A percentile compares a stretch with the other conserved stretches of the same genome.
These are phyloP conservation scores for Physcia stellaris DNA, from an alignment of 495 filamentous ascomycete genomes.

Conservation along the genomic window DNA sequence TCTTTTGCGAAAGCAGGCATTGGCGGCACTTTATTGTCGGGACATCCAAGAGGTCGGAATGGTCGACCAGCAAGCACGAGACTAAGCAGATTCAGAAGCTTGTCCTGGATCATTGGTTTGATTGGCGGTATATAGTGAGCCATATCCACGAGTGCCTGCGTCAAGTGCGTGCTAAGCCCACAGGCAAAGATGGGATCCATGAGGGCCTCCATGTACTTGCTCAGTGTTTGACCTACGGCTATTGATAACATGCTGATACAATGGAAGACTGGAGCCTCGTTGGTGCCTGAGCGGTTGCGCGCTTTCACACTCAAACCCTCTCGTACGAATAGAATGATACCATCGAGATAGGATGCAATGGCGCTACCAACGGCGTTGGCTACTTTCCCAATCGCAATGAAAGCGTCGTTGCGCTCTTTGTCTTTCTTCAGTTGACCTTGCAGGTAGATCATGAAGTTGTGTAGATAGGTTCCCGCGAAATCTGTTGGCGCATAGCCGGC, in stretches of 20 bases:
- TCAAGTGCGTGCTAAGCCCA: slow-evolving; percentile 80
- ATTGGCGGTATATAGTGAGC: slow-evolving; percentile 96
- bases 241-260: slow-evolving; percentile 94
- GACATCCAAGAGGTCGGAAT: slow-evolving; percentile 83
- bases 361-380: slow-evolving; percentile 88
- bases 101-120: slow-evolving; percentile 82
- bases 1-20: slow-evolving; percentile 77
- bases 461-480: slow-evolving; percentile 69
- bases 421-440: slow-evolving; percentile 92
- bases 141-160: slow-evolving; percentile 93
- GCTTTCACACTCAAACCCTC: slow-evolving; percentile 78
- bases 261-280: slow-evolving; percentile 88
- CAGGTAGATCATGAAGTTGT: slow-evolving; percentile 93
- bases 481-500: slow-evolving; percentile 81
- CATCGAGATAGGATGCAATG: slow-evolving; percentile 90
- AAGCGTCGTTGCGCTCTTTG: slow-evolving; percentile 82
- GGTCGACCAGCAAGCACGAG: slow-evolving; percentile 82
- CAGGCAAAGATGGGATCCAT: slow-evolving; percentile 96
- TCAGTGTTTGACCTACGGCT: slow-evolving; percentile 89
- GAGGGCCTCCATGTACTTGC: slow-evolving; percentile 93
- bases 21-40: slow-evolving; percentile 48
- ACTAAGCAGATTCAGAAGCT: slow-evolving; percentile 87
- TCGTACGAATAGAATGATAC: slow-evolving; percentile 79
- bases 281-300: slow-evolving; percentile 53
- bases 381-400: slow-evolving; percentile 87